Percentiles rank a stretch among this genome's conserved stretches.
Conservation (phyloP, 495 filamentous ascomycete species). For the Rostrohypoxylon terebratum region DNA sequence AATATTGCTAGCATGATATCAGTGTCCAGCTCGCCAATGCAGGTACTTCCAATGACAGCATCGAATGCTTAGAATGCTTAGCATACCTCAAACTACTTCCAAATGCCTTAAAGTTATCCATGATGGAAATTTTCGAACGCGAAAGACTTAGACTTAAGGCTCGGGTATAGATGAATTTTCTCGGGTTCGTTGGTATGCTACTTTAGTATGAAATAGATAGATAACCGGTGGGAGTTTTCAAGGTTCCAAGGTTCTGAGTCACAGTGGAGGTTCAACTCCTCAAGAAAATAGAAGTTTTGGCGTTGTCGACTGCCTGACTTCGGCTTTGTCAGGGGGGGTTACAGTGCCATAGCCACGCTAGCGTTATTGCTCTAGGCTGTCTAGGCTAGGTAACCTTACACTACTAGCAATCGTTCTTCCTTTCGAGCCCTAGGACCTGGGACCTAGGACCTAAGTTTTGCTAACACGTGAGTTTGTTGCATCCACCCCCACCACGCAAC, state of each 20-base stretch:
- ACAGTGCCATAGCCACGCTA: slow-evolving; percentile 14
- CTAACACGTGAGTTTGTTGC: slow-evolving; percentile 32
- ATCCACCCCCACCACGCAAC: neutral
- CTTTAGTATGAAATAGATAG: slow-evolving; percentile 4
- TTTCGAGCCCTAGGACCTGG: neutral
- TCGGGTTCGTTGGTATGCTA: neutral
- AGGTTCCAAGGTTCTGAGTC: slow-evolving; percentile 4
- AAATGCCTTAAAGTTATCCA: slow-evolving; percentile 79
- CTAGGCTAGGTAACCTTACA: too few relatives aligned
- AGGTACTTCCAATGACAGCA: slow-evolving; percentile 13
- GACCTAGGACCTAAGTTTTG: neutral
- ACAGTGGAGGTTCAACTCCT: slow-evolving; percentile 17
- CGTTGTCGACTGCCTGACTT: slow-evolving; percentile 25
- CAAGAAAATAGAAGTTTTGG: slow-evolving; percentile 21
- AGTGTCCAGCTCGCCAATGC: slow-evolving; percentile 13
- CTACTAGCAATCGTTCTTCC: neutral
- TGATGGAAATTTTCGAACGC: slow-evolving; percentile 48
- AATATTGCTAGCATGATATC: slow-evolving; percentile 52
- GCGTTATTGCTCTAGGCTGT: neutral
- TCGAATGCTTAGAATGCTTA: neutral
- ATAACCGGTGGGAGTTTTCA: slow-evolving; percentile 19
- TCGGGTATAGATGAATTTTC: slow-evolving; percentile 5
- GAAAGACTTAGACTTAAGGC: neutral
- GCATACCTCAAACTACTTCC: slow-evolving; percentile 51
- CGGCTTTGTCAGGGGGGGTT: slow-evolving; percentile 35